A percentile compares a stretch with the other conserved stretches of the same genome.
Conservation (phyloP, 202 grass and related monocot species). For the Tripidium arundinaceum region DNA sequence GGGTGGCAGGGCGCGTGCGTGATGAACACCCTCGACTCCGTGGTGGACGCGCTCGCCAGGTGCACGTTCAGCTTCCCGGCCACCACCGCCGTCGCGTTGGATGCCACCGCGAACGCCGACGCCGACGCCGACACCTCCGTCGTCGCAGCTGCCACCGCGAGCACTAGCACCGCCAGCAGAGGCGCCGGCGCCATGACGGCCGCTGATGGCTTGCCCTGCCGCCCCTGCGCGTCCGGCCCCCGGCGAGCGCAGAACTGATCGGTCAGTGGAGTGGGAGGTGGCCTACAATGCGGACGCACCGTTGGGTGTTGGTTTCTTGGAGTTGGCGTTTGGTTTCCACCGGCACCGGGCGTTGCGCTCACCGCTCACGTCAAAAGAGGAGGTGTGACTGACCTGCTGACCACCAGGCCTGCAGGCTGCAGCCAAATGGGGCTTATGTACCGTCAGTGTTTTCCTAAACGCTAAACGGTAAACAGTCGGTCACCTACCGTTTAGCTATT, state of each 20-base stretch:
- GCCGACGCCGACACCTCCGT: neutral
- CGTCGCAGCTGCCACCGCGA: neutral
- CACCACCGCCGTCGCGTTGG: conserved; percentile 50
- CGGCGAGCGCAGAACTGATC: neutral
- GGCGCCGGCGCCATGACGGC: neutral
- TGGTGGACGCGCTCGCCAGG: conserved; percentile 79
- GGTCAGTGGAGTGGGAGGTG: neutral
- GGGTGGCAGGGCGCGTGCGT: conserved; percentile 67
- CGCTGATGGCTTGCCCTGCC: neutral
- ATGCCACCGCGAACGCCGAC: conserved; percentile 25
- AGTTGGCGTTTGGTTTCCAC: neutral
- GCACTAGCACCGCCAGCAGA: neutral
- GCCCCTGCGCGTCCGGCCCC: no score
- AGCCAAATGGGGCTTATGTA: no score
- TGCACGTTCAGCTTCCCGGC: conserved; percentile 77
- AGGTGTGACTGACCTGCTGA: no score
- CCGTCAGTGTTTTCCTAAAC: no score
- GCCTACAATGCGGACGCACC: neutral
- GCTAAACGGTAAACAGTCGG: no score
- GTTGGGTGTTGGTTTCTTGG: neutral
- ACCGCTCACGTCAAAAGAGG: no score
- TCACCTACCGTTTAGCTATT: no score
- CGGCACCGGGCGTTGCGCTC: neutral
- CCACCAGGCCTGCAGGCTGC: no score
- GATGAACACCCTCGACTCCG: conserved; percentile 83